Base-by-base conservation (phyloP, 805 yeast species). In the Hanseniaspora valbyensis region DNA sequence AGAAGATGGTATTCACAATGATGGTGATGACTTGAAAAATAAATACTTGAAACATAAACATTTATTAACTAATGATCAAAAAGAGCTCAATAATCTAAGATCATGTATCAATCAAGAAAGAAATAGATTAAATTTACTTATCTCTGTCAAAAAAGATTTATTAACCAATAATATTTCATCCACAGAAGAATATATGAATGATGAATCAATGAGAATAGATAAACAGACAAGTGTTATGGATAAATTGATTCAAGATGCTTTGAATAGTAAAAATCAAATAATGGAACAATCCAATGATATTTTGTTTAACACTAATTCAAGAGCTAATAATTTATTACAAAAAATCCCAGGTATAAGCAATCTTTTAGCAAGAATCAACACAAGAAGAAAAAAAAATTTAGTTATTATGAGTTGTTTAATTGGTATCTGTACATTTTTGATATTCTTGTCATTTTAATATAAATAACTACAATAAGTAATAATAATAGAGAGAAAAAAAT, bases 381-480 rank as follows among this genome's bases (percentile, higher is more conserved):
- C 95, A 2, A 74, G 97, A 59, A 81, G 89, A 65, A 84, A 81
- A 68, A 77, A 96, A 52, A 95, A 92, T 64, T 81, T 94, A 21
- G 62, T 90, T 26, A 82, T 90, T n/a, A 66, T 90, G 60, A 90
- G 95, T 1, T 57, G 73, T 3, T 73, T 92, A 46, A 80, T 89
- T 28, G 73, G 86, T 2, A 52, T 75, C 28, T 85, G 97, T 68
- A 78, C 89, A 25, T 59, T 90, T 41, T 63, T 85, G 12, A 64
- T 89, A 48, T 79, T 79, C 58, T 78, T 79, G 50, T 65, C 77
- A 8, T 63, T 73, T 57, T 72, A 56, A 54, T 10, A 9, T 30
- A 5, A 9, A 9, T 8, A 30, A 26, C 29, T 26, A n/a, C n/a
- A n/a, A n/a, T n/a, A n/a, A n/a, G n/a, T n/a, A n/a, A n/a, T n/a